These are phyloP conservation scores for Artemisia annua DNA, from an alignment of 129 eudicot species.

Conservation along the genomic window DNA sequence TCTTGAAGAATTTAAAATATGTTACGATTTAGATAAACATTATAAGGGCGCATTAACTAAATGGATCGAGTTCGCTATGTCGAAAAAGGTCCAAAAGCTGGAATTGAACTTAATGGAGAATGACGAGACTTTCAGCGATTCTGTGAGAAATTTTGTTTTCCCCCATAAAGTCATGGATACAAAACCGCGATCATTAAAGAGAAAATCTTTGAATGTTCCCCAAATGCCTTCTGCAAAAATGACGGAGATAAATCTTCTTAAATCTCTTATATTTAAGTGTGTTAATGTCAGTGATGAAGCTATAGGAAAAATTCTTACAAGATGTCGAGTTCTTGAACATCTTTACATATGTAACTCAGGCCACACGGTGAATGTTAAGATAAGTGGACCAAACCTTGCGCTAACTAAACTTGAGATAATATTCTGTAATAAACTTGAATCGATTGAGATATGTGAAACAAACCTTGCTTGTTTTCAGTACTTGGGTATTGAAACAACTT, in stretches of 20 bases:
- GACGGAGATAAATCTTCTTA: conserved; percentile 24
- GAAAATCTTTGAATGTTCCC: neutral
- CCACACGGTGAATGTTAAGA: conserved; percentile 30
- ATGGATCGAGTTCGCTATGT: conserved; percentile 46
- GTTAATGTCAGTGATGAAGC: conserved; percentile 46
- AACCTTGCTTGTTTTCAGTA: conserved; percentile 37
- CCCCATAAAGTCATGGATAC: conserved; percentile 27
- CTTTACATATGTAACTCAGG: conserved; percentile 29
- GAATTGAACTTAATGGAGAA: conserved; percentile 42
- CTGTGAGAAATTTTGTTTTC: conserved; percentile 25
- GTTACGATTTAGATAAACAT: conserved; percentile 33
- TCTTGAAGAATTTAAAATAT: conserved; percentile 31
- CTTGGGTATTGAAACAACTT: conserved; percentile 28
- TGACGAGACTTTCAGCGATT: conserved; percentile 19
- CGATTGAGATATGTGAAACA: conserved; percentile 29
- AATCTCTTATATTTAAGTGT: conserved; percentile 33
- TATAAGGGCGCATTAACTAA: conserved; percentile 23
- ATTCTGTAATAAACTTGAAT: conserved; percentile 26
- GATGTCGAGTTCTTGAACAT: conserved; percentile 27
- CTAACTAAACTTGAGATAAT: conserved; percentile 36
- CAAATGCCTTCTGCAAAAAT: neutral
- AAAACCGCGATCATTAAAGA: neutral
- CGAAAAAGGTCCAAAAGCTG: conserved; percentile 31
- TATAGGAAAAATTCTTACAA: conserved; percentile 23
- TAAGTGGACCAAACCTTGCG: conserved; percentile 25